A percentile compares a stretch with the other conserved stretches of the same genome.
Evolutionary conservation across 83 land plant genomes (phyloP).

Genomic region (Picea engelmannii): DNA sequence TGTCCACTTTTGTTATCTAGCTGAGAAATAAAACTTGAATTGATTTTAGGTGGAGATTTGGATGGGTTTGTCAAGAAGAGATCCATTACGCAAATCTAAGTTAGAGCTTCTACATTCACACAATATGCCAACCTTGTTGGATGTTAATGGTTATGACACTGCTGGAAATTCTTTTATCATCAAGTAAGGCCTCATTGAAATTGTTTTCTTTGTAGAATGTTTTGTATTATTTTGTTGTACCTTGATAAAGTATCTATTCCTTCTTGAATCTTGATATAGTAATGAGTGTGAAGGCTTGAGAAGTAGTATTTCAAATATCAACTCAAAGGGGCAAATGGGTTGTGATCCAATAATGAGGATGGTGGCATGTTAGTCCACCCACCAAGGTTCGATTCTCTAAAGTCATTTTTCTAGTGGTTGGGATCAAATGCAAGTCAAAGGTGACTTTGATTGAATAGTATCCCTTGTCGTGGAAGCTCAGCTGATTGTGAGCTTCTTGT

Average conservation of each 20-base stretch:
- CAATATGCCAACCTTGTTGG: conserved; percentile 34
- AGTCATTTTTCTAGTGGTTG: no score
- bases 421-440: no score
- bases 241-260: not conserved
- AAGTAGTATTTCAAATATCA: no score
- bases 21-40: conserved; percentile 3
- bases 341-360: no score
- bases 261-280: not conserved
- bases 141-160: conserved; percentile 43
- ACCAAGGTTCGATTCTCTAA: no score
- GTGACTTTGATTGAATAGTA: no score
- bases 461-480: no score
- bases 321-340: no score
- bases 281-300: no score
- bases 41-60: conserved; percentile 65
- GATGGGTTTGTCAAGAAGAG: conserved; percentile 56
- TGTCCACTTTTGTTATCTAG: not conserved
- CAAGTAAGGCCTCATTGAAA: conserved; percentile 45
- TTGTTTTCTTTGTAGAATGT: conserved; percentile 9
- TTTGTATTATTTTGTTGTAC: not conserved
- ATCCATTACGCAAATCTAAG: conserved; percentile 50
- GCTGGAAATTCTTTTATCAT: conserved; percentile 61
- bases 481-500: no score
- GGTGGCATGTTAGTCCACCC: no score
- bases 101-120: conserved; percentile 62